Percentiles rank a stretch among this genome's conserved stretches.
phyloP scores from a whole-genome alignment of 23 red algal species.

The Agarophyton chilense region DNA sequence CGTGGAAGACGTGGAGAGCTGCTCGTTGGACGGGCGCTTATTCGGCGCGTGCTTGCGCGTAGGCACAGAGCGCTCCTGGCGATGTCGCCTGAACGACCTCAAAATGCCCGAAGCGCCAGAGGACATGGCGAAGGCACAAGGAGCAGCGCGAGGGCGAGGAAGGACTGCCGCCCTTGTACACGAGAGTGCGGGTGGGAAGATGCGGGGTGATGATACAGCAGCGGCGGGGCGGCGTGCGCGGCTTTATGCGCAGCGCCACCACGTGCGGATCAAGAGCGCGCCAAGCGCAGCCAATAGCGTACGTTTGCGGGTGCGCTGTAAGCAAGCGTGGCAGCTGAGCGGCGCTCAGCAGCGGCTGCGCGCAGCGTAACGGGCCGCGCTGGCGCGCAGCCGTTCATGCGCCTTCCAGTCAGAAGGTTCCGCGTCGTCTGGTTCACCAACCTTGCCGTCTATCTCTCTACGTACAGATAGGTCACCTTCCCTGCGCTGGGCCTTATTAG shows the following conservation, averaged over 20 bases:
- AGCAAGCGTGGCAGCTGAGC: no score
- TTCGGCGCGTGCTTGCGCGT: not conserved
- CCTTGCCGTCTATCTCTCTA: no score
- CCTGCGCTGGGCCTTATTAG: not conserved
- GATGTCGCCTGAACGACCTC: not conserved
- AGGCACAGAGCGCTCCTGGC: not conserved
- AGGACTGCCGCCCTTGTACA: no score
- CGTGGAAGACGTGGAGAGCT: constrained; percentile 19
- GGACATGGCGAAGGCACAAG: not conserved
- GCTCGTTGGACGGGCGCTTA: constrained; percentile 8
- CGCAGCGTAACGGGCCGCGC: constrained; percentile 2
- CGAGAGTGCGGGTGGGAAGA: not conserved
- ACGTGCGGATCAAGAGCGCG: constrained; percentile 29
- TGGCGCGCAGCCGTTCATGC: not conserved
- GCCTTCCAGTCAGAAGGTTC: not conserved
- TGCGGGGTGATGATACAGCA: no score
- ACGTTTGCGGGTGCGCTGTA: not conserved
- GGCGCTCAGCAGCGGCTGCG: not conserved
- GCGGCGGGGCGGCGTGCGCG: not conserved
- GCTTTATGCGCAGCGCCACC: not conserved
- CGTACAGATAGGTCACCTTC: no score
- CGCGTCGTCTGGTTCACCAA: no score
- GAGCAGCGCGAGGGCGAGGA: not conserved
- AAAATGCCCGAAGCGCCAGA: not conserved
- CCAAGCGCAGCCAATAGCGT: not conserved